These are phyloP conservation scores for Colletotrichum theobromicola DNA, from an alignment of 2,329 filamentous ascomycete genomes.

Conservation along the genomic window DNA sequence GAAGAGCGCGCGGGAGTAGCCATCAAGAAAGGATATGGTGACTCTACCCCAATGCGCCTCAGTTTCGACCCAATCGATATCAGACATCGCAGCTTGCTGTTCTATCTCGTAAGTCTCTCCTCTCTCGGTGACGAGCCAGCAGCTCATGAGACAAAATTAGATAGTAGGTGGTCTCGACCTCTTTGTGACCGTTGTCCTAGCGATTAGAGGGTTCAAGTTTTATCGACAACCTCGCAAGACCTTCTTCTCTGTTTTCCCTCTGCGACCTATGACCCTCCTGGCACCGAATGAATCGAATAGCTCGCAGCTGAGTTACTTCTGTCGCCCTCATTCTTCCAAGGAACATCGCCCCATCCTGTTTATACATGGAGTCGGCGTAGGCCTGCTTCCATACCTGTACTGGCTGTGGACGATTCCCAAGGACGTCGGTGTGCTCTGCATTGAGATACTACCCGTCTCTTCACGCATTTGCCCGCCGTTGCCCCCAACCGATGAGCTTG, in stretches of 20 bases:
- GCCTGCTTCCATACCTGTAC: conserved; percentile 65
- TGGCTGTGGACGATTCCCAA: conserved; percentile 57
- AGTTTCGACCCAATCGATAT: conserved; percentile 69
- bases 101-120: conserved; percentile 57
- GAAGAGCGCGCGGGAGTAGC: conserved; percentile 57
- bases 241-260: conserved; percentile 61
- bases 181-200: conserved; percentile 49
- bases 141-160: not conserved
- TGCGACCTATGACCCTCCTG: conserved; percentile 56
- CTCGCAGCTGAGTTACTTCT: conserved; percentile 65
- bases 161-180: conserved; percentile 49
- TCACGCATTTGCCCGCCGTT: conserved; percentile 61
- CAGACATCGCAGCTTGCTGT: conserved; percentile 65
- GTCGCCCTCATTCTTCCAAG: conserved; percentile 65
- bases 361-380: conserved; percentile 74
- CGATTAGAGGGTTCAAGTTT: conserved; percentile 56
- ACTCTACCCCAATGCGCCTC: conserved; percentile 63
- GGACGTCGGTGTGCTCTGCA: conserved; percentile 65
- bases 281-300: conserved; percentile 52
- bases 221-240: conserved; percentile 39
- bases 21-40: conserved; percentile 60
- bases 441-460: conserved; percentile 71
- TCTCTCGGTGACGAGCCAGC: conserved; percentile 30
- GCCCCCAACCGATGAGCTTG: conserved; percentile 20
- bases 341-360: conserved; percentile 67